Evolutionary conservation across 2,329 filamentous ascomycete genomes (phyloP), one percentile per base, ranked within the genome.

Genomic region (Colletotrichum sp.): DNA sequence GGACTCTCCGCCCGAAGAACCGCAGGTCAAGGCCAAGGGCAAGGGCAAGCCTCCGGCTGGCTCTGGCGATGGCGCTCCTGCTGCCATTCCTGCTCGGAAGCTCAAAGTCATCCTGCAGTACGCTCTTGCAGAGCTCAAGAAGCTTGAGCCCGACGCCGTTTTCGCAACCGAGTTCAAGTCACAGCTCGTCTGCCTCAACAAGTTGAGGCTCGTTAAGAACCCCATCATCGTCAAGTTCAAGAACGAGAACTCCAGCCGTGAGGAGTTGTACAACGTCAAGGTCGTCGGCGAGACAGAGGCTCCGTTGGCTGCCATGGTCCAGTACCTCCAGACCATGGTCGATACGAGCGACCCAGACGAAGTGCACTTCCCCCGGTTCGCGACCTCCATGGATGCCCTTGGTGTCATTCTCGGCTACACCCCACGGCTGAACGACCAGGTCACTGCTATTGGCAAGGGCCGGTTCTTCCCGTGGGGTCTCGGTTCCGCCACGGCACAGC

Each of bases 141-240:
- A 78, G 15, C 81, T 79, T 5, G 80, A 84, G 48, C 78, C 81
- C n/a, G 77, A 77, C 2, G 69, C 82, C 38, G 67, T 83, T 6
- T 73, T 85, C 15, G 89, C 87, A 6, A 88, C 88, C 0, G 89
- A 91, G 78, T 90, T 86, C 83, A 91, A 91, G 79, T 84, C 81
- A 60, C 85, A 89, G 75, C 81, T 91, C 6, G 80, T 90, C 26
- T 83, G 87, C 0, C 65, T 83, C 2, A 77, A 82, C 24, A 82
- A 83, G 36, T 81, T 91, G 4, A 58, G 78, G 2, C 78, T 90
- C 1, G 73, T 80, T 1, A 73, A 81, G 36, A 81, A 83, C 18
- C 81, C 80, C 0, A 75, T 90, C 15, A 70, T 74, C 1, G 78
- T 90, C 6, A 72, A 78, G 0, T 82, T 89, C 70, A 79, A 78